These are phyloP conservation scores for Mycosphaerella arachidis DNA, from an alignment of 2,329 filamentous ascomycete species.

Conservation along the genomic window DNA sequence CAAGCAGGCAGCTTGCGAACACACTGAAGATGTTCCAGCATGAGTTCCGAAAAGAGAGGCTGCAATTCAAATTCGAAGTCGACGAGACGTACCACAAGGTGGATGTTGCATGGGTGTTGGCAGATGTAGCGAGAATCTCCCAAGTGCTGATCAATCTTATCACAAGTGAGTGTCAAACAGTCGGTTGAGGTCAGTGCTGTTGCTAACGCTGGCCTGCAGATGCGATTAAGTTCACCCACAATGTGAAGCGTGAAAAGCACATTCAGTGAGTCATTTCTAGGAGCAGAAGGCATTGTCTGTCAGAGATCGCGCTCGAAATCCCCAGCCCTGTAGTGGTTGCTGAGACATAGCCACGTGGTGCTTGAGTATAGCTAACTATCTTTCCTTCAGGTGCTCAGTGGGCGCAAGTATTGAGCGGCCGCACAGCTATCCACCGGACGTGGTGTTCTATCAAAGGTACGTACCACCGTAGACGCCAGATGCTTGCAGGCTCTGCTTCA, in stretches of 20 bases:
- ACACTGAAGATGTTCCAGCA: constrained; percentile 35
- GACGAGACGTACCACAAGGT: constrained; percentile 26
- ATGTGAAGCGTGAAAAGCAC: constrained; percentile 20
- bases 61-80: constrained; percentile 27
- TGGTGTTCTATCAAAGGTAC: constrained; percentile 39
- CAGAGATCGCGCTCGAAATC: too few relatives aligned
- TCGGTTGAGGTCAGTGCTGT: background rate
- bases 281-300: too few relatives aligned
- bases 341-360: too few relatives aligned
- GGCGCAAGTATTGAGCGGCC: constrained; percentile 32
- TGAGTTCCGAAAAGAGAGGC: constrained; percentile 29
- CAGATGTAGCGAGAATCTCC: constrained; percentile 28
- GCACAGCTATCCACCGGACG: constrained; percentile 40
- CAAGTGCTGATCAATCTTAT: constrained; percentile 33
- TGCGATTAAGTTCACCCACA: constrained; percentile 33
- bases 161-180: constrained; percentile 10
- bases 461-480: too few relatives aligned
- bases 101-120: constrained; percentile 23
- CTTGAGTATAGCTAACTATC: too few relatives aligned
- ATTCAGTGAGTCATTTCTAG: constrained; percentile 7
- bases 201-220: constrained; percentile 13
- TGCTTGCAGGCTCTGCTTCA: too few relatives aligned
- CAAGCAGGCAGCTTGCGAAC: constrained; percentile 24
- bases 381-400: constrained; percentile 15
- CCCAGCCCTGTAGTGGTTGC: too few relatives aligned